Base-by-base conservation (phyloP, 208 protist species). In the Crithidia sp. region DNA sequence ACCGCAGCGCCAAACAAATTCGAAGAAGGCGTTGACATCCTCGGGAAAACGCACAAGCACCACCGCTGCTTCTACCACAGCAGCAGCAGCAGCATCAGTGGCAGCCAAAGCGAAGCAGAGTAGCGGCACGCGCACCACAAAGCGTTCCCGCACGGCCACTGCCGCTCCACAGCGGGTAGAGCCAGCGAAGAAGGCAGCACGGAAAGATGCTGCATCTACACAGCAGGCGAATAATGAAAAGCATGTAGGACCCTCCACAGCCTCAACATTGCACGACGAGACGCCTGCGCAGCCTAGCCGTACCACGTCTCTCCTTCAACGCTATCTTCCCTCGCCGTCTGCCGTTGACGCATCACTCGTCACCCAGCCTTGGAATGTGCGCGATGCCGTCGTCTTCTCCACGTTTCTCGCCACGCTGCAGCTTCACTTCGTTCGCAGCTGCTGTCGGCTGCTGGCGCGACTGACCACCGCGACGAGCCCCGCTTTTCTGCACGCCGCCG, bases 381-480 rank as follows among this genome's bases (percentile, higher is more conserved):
- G 49, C 5, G 74, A 72, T 13, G 66, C 74, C 5, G 44, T 36
- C 4, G 74, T 67, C 16, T 61, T 73, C 60, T 60, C 77, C 9
- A 60, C 41, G 17, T 83, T 84, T 55, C 78, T 91, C 60, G 82
- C 83, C 0, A 19, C 83, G 19, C 66, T 63, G 7, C 72, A 91
- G 61, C 57, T 71, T 17, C 52, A 74, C 55, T 68, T 91, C 49
- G 14, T 72, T 54, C 63, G 80, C 12, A 47, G 71, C 28, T 80
- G 60, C 56, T 88, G 86, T 47, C 74, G 61, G 17, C 45, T 66
- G 13, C 70, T 88, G 43, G 70, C 86, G 10, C 58, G 41, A 43
- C 66, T 78, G 37, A 78, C 74, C 14, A 68, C 74, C 13, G 39
- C 74, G 8, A 73, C 74, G n/a, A 50, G 56, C 5, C 58, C 65